Evolutionary conservation across 306 rosid species (phyloP), one percentile per base, ranked within the genome.

Genomic region (Vachellia collinsii): DNA sequence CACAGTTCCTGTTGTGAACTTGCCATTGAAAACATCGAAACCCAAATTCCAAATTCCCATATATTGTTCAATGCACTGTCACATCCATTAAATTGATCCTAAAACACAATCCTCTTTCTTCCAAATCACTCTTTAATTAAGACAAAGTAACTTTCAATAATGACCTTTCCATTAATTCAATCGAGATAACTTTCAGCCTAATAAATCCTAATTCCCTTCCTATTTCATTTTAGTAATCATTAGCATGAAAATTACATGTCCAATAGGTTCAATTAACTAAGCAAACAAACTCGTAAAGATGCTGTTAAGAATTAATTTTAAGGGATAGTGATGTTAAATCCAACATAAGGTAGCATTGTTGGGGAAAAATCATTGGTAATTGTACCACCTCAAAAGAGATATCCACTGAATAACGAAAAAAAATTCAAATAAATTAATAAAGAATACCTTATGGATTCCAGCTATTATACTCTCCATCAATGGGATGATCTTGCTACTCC

Each of bases 401-500:
- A 20, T 69, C 20, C 68, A 77, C 4, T 70, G 63, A 50, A 67
- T 56, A 23, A 23, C 2, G 12, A 65, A 23, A 81, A 81, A 29
- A 77, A 74, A 63, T 38, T 64, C 61, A 85, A 47, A 73, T 29
- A 38, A 87, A 84, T 61, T 77, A 65, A 72, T 79, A 79, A 81
- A 81, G 82, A 88, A 82, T 89, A 95, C 99, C 97, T 90, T 94
- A 81, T 90, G 89, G 59, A 91, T 91, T 84, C 99, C 99, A 70
- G 87, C 87, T 84, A 95, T 87, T 82, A 95, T 84, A 88, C 99
- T 95, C 92, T 91, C 80, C 58, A 91, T 83, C 87, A 95, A 71
- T 11, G 98, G 99, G 80, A 95, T 83, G 66, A 95, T 95, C 91
- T 87, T 85, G 94, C 98, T 95, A 88, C 98, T 95, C 72, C 70